Evolutionary conservation across 2,329 filamentous ascomycete species (phyloP), one percentile per base, ranked within the genome.

Genomic region (Malbranchea cinnamomea): DNA sequence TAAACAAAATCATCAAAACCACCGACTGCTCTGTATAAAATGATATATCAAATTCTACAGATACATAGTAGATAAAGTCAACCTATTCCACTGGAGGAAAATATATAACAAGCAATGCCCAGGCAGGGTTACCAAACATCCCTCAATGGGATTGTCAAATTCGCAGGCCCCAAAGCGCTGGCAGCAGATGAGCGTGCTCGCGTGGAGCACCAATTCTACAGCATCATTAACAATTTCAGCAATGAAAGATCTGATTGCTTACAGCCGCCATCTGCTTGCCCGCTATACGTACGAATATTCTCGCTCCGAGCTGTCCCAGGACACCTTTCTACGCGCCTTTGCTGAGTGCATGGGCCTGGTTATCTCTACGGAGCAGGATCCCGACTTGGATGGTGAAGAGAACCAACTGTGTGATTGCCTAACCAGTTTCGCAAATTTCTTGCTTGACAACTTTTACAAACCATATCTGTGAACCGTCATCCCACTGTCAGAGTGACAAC

Each of bases 241-340:
- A 15, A 19, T n/a, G n/a, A n/a, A n/a, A n/a, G n/a, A n/a, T n/a
- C n/a, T n/a, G n/a, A n/a, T n/a, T 24, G 18, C 17, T 20, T 35
- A 28, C 16, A 21, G 13, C 23, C 33, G 30, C 13, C 17, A 23
- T 25, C 27, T 36, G 12, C 36, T 43, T 16, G 31, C 41, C 19
- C 37, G 33, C 12, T 28, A 39, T 23, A 40, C 39, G 23, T 40
- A 40, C 23, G 39, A 41, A 30, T 36, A 37, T 33, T 33, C 39
- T 16, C 35, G 34, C 18, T 42, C 40, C 4, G 38, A 39, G n/a
- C 16, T 36, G 22, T 38, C 36, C 5, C 21, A 36, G n/a, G 36
- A 38, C 23, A 36, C 28, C 4, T 31, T 38, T 18, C 27, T 38
- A 16, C 31, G 26, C 8, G 34, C 31, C 23, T 36, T 38, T 21